Evolutionary conservation across 176 grass and related monocot species (phyloP), one percentile per base, ranked within the genome.

Genomic region (Themeda triandra): DNA sequence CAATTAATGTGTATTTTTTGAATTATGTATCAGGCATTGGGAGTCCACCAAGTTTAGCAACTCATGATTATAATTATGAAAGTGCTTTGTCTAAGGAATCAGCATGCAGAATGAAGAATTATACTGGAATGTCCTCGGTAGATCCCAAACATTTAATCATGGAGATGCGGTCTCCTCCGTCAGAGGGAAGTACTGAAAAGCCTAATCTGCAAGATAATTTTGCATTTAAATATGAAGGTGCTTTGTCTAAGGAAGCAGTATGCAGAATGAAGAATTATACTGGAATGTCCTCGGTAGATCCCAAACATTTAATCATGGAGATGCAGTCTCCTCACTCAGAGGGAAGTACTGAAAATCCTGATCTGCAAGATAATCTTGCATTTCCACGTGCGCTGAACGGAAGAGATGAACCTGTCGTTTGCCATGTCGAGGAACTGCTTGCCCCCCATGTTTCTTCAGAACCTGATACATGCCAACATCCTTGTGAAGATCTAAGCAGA

Each of bases 121-220:
- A 42, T 65, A 23, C 53, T 77, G 88, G 53, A 90, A 72, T 28
- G 23, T 25, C 48, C 31, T 70, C 80, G n/a, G 14, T 68, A 79
- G 72, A 62, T 68, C 18, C 62, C n/a, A 78, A 1, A 23, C 60
- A 73, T 13, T 86, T 81, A 71, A 11, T 76, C 33, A n/a, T 77
- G 71, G 84, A 51, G 1, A 17, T 73, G 64, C 73, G 73, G 4
- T 66, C n/a, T 39, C 63, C 66, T 30, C 78, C 23, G 23, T 73
- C n/a, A 18, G 8, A 37, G 17, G 84, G 73, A 66, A 74, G 32
- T n/a, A 73, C 44, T 25, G 60, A 48, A 40, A 46, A 29, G 4
- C 63, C 51, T 0, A 11, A 32, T 62, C 3, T n/a, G 2, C 32
- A 36, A 56, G 42, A 53, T 36, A 15, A 13, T 37, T 6, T 68